phyloP scores from a whole-genome alignment of 768 basidiomycete species.

The Pisolithus tinctorius region DNA sequence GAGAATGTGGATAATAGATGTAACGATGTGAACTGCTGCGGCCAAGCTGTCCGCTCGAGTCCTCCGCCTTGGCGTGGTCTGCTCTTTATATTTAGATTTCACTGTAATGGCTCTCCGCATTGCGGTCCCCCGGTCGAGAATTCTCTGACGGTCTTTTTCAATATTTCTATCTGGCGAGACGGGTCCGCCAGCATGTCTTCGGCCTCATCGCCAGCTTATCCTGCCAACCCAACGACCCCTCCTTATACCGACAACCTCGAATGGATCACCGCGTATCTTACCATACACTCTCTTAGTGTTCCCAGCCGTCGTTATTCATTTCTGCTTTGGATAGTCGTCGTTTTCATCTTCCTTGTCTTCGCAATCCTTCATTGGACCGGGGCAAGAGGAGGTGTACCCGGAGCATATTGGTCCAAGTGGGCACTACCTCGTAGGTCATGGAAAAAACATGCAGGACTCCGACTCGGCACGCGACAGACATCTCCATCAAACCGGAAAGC shows the following conservation, averaged over 20 bases:
- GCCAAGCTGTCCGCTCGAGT: too few species aligned
- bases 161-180: background rate
- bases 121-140: background rate
- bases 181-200: conserved; percentile 1
- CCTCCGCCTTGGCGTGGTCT: too few species aligned
- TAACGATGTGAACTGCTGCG: too few species aligned
- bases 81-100: too few species aligned
- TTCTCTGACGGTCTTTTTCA: background rate
- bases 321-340: conserved; percentile 52
- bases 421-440: conserved; percentile 51
- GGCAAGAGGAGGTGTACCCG: conserved; percentile 34
- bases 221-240: conserved; percentile 39
- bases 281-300: conserved; percentile 46
- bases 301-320: conserved; percentile 52
- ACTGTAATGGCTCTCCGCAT: too few species aligned
- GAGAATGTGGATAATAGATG: too few species aligned
- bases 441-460: conserved; percentile 36
- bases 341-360: conserved; percentile 33
- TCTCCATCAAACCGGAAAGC: conserved; percentile 36
- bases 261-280: conserved; percentile 53
- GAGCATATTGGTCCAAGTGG: conserved; percentile 56
- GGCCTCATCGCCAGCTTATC: conserved; percentile 6
- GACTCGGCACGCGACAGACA: conserved; percentile 27
- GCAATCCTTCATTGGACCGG: conserved; percentile 39
- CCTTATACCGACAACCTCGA: conserved; percentile 35